These are phyloP conservation scores for Yamadazyma friedrichii DNA, from an alignment of 1,139 yeast species.

Conservation along the genomic window DNA sequence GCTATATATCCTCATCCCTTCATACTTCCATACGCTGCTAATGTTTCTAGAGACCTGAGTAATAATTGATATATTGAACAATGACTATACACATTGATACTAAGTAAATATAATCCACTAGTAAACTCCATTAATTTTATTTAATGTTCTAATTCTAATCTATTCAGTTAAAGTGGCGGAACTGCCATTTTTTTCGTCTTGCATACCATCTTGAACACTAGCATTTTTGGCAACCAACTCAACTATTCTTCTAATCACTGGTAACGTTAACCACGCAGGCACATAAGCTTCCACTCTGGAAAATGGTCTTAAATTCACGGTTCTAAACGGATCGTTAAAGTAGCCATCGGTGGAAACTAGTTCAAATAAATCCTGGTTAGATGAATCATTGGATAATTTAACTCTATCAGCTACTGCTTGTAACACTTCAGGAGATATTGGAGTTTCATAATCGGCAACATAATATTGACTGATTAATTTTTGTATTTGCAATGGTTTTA, in stretches of 20 bases:
- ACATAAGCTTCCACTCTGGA: constrained; percentile 93
- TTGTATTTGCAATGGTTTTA: constrained; percentile 93
- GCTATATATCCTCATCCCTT: no score
- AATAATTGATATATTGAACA: not conserved
- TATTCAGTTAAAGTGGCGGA: constrained; percentile 7
- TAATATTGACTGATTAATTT: constrained; percentile 85
- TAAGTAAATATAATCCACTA: not conserved
- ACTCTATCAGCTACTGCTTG: constrained; percentile 85
- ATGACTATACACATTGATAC: constrained; percentile 1
- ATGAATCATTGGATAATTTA: constrained; percentile 53
- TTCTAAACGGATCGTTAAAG: constrained; percentile 84
- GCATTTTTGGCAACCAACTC: constrained; percentile 89
- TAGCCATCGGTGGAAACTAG: constrained; percentile 77
- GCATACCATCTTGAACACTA: constrained; percentile 37
- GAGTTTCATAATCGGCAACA: constrained; percentile 94
- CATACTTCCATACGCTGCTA: no score
- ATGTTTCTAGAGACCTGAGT: no score
- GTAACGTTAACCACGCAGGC: constrained; percentile 92
- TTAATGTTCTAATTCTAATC: not conserved
- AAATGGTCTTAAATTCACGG: constrained; percentile 80
- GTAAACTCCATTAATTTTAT: not conserved
- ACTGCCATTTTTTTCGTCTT: constrained; percentile 13
- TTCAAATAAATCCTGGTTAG: constrained; percentile 67
- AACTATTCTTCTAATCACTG: constrained; percentile 82
- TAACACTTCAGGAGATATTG: constrained; percentile 81